These are phyloP conservation scores for Medicago ruthenica DNA, from an alignment of 306 rosid genomes.

Conservation along the genomic window DNA sequence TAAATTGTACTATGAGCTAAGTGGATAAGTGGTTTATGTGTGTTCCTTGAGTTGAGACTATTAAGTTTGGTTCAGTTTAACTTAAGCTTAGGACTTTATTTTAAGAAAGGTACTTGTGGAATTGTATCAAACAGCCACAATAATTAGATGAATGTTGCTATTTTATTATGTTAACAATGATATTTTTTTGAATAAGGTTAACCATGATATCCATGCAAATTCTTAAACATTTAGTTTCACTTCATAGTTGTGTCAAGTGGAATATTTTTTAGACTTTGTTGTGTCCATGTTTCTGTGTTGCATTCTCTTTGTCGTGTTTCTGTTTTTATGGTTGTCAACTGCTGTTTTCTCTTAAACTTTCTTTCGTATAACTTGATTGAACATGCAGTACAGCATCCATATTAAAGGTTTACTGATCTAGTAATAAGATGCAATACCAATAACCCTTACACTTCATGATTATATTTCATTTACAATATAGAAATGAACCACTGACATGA, in stretches of 20 bases:
- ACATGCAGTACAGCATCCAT: too few relatives aligned
- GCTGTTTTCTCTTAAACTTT: not conserved
- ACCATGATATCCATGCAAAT: too few relatives aligned
- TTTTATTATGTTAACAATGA: not conserved
- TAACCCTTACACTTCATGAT: too few relatives aligned
- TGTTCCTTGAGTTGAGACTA: not conserved
- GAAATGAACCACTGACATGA: not conserved
- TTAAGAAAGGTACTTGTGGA: not conserved
- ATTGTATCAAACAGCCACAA: not conserved
- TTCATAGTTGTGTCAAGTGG: not conserved
- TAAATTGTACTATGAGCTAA: slow-evolving; percentile 14
- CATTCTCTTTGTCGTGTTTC: not conserved
- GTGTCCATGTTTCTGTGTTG: not conserved
- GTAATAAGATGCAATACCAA: too few relatives aligned
- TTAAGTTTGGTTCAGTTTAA: slow-evolving; percentile 16
- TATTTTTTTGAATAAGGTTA: too few relatives aligned
- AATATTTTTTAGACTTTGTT: not conserved
- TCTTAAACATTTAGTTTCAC: too few relatives aligned
- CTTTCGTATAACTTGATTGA: too few relatives aligned
- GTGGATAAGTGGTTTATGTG: not conserved
- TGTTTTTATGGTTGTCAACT: not conserved
- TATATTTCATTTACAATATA: too few relatives aligned
- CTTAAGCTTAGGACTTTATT: not conserved
- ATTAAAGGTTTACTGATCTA: too few relatives aligned
- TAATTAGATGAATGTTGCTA: not conserved